A percentile compares a stretch with the other conserved stretches of the same genome.
phyloP scores from a whole-genome alignment of 2,329 filamentous ascomycete species.

The Neoarthrinium moseri region DNA sequence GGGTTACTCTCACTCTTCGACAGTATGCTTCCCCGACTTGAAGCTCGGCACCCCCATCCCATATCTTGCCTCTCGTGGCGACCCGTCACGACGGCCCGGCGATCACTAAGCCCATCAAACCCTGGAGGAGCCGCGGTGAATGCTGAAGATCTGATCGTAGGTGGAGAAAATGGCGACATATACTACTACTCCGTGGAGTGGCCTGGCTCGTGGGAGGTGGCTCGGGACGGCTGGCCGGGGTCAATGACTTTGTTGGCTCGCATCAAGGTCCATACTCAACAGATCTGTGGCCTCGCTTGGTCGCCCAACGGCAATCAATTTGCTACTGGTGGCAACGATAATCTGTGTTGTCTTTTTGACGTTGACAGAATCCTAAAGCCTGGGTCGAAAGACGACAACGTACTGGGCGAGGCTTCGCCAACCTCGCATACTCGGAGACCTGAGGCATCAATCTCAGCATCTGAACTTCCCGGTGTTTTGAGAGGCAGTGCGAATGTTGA shows the following conservation, averaged over 20 bases:
- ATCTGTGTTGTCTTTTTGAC: conserved; percentile 80
- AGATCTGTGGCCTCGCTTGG: conserved; percentile 93
- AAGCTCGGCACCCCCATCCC: conserved; percentile 67
- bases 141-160: conserved; percentile 82
- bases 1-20: conserved; percentile 77
- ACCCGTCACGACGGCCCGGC: conserved; percentile 55
- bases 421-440: not conserved
- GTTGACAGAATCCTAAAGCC: conserved; percentile 52
- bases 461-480: too few species aligned
- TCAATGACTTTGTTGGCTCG: conserved; percentile 74
- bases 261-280: conserved; percentile 78
- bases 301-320: conserved; percentile 73
- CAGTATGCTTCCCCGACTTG: conserved; percentile 65
- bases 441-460: not conserved
- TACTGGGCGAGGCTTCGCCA: not conserved
- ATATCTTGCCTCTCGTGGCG: conserved; percentile 83
- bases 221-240: conserved; percentile 69
- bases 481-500: too few species aligned
- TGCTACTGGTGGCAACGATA: conserved; percentile 91
- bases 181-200: conserved; percentile 92
- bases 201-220: conserved; percentile 64
- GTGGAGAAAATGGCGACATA: conserved; percentile 78
- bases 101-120: conserved; percentile 48
- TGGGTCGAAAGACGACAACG: not conserved
- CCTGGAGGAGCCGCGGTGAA: conserved; percentile 51